Evolutionary conservation across 257 asterid species (phyloP), one percentile per base, ranked within the genome.

Genomic region (Buddleja alternifolia): DNA sequence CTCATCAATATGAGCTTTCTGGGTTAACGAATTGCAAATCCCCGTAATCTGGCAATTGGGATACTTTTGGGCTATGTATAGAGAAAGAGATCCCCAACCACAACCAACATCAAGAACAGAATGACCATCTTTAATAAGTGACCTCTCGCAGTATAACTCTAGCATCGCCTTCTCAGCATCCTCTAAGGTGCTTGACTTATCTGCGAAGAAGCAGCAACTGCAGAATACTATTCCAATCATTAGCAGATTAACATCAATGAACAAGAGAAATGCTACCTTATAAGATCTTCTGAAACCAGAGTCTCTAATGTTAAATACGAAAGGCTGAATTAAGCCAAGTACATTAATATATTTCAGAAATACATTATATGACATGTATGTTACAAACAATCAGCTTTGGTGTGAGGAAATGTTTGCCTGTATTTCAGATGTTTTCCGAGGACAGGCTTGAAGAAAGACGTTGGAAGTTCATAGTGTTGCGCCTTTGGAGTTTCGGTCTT

Each of bases 71-170:
- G 96, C 99, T 8, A 88, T 72, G 77, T 84, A 85, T 0, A 93
- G 56, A 55, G 87, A 82, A 50, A 93, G 89, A 15, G 97, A 88
- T 71, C 97, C 97, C 97, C 99, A 88, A 50, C 99, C 99, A 73
- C 99, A 93, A n/a, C 97, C 98, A 72, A 93, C 90, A 77, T 93
- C 98, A 51, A 93, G 97, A 78, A 90, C 95, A 45, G 94, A 73
- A 40, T 90, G 95, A 0, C 97, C 97, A 72, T 88, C 92, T 81
- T 84, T 57, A 65, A 90, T 52, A 76, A 84, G 85, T 2, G 97
- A 83, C 80, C 93, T 88, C 88, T 88, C 95, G 54, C 97, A 88
- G 70, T 88, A 88, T 16, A 93, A 60, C 64, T 90, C 92, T 5
- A 93, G 75, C 98, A 87, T 93, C 37, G 89, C 94, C 73, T 80